Percentiles rank a stretch among this genome's conserved stretches.
Evolutionary conservation across 2,329 filamentous ascomycete genomes (phyloP).

Genomic region (Fusarium tupiense): DNA sequence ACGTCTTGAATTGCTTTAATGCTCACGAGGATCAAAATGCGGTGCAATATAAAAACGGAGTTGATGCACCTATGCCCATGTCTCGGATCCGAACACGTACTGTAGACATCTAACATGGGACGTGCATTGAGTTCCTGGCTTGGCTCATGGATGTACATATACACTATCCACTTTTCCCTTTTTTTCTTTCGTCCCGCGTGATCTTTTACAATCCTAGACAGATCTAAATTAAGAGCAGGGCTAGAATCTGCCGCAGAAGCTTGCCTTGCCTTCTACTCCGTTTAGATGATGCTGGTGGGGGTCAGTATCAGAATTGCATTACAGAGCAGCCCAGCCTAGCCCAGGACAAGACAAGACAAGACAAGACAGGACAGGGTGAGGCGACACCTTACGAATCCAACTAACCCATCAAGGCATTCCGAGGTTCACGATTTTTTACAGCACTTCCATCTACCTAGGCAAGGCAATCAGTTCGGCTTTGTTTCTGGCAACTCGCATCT

Average conservation of each 20-base stretch:
- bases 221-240: conserved; percentile 18
- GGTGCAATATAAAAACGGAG: neutral
- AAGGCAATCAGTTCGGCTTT: neutral
- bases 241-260: conserved; percentile 7
- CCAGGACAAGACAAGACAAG: neutral
- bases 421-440: neutral
- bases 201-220: conserved; percentile 13
- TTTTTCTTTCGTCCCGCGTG: conserved; percentile 19
- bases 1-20: conserved; percentile 3
- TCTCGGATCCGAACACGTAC: conserved; percentile 17
- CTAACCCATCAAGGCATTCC: conserved; percentile 24
- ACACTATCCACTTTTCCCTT: neutral
- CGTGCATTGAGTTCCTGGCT: neutral
- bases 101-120: neutral
- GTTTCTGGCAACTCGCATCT: neutral
- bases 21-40: conserved; percentile 7
- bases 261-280: neutral
- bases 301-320: conserved; percentile 3
- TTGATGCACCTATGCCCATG: neutral
- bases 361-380: neutral
- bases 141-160: too few species aligned
- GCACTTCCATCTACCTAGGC: neutral
- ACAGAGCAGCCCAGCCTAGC: neutral
- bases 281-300: neutral
- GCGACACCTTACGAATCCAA: conserved; percentile 1